Base-by-base conservation (phyloP, 2,329 filamentous ascomycete species). In the Fusarium brevicatenulatum region DNA sequence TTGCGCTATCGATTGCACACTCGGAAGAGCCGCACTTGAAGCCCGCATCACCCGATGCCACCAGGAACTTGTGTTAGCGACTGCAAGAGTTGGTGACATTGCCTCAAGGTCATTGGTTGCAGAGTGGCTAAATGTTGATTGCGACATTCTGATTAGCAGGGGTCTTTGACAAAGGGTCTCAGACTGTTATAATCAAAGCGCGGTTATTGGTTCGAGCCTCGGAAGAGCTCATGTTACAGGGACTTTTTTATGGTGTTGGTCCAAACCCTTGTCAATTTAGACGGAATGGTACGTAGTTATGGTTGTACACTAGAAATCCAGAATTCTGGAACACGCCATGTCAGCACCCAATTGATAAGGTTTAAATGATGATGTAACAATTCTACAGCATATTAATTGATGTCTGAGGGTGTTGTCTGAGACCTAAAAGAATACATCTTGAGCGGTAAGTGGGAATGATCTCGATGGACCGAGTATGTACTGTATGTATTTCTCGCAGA, bases 301-400 rank as follows among this genome's bases (percentile, higher is more conserved):
- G 9, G 30, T 23, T 53, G 23, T 16, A 19, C 36, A 54, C 36
- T 30, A 40, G 28, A 21, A 42, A 54, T 36, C 47, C 23, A 56
- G 61, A 43, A 36, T 37, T 39, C 19, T 66, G 36, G 60, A 32
- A 47, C 53, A 34, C 50, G 34, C 47, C 21, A 61, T 37, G 47
- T 68, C 47, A 68, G 65, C 63, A 68, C 63, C 44, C 55, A 68
- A 63, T 39, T 63, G 36, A 66, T 66, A 66, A 36, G 39, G 19
- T 66, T 40, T 10, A 30, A 30, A 39, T n/a, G 34, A 34, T 19
- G 30, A 28, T 43, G n/a, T n/a, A 56, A 58, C 32, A 15, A 25
- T 5, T 15, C 25, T n/a, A 32, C n/a, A 37, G 11, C 32, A n/a
- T 30, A 23, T 21, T n/a, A 19, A 58, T 12, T 12, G 11, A 30